Evolutionary conservation across 257 asterid genomes (phyloP).

Genomic region (Fraxinus excelsior): DNA sequence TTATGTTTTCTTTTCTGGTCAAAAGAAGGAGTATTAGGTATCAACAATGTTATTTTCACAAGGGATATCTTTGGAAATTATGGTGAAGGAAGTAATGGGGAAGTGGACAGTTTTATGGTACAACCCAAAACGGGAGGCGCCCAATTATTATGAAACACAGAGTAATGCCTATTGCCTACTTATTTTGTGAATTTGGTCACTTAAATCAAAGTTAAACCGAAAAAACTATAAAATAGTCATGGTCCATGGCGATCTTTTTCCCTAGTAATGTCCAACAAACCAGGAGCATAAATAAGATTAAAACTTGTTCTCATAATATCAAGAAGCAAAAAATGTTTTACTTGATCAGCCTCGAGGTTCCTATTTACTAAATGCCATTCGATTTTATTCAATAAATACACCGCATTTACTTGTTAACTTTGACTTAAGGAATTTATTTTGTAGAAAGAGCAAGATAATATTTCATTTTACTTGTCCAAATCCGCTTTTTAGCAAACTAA

Average conservation of each 20-base stretch:
- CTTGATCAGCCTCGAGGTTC: background rate
- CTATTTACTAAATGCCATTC: conserved; percentile 7
- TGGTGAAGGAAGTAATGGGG: background rate
- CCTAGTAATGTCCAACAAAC: conserved; percentile 7
- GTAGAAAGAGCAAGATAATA: background rate
- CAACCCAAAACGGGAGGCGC: background rate
- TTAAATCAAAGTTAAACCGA: background rate
- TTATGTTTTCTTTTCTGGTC: background rate
- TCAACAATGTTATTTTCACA: background rate
- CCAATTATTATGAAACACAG: no score
- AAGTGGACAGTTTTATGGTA: background rate
- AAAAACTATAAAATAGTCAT: background rate
- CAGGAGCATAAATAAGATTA: background rate
- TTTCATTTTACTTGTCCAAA: background rate
- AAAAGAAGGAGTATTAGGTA: background rate
- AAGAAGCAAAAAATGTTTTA: background rate
- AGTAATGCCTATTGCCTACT: background rate
- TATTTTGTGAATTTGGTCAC: background rate
- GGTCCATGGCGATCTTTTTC: background rate
- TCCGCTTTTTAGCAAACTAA: conserved; percentile 17
- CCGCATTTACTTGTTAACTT: conserved; percentile 9
- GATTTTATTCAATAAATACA: background rate
- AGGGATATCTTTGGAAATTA: background rate
- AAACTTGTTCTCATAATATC: background rate
- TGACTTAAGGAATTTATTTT: background rate